Evolutionary conservation across 192 early-diverging fungal species (phyloP).

Genomic region (Powellomyces hirtus): DNA sequence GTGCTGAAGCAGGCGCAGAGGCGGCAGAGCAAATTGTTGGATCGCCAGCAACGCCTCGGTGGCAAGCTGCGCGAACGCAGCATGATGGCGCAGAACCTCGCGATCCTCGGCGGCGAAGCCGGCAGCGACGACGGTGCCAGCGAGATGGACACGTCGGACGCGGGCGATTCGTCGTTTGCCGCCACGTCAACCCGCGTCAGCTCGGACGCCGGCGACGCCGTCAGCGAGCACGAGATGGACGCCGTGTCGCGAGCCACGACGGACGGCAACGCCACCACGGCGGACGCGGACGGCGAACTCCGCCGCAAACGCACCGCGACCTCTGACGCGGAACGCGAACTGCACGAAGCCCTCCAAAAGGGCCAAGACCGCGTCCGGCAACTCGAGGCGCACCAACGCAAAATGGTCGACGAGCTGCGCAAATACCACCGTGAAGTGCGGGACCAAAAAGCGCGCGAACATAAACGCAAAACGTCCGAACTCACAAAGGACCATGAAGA

Average conservation of each 20-base stretch:
- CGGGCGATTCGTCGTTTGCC: conserved; percentile 16
- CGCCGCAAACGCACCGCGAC: conserved; percentile 14
- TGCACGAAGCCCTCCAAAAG: conserved; percentile 19
- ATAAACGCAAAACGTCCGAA: conserved; percentile 28
- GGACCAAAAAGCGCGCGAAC: conserved; percentile 26
- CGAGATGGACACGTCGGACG: conserved; percentile 22
- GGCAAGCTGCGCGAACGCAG: conserved; percentile 13
- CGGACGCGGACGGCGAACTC: conserved; percentile 7
- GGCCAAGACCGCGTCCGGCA: conserved; percentile 19
- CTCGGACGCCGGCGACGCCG: background rate
- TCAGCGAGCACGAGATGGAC: conserved; percentile 2
- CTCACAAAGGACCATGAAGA: conserved; percentile 30
- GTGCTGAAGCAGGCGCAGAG: conserved; percentile 25
- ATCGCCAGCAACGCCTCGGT: conserved; percentile 27
- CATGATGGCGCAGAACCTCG: conserved; percentile 6
- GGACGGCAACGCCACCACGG: conserved; percentile 9
- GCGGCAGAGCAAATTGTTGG: conserved; percentile 32
- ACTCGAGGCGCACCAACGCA: conserved; percentile 5
- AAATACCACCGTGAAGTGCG: conserved; percentile 15
- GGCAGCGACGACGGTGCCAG: conserved; percentile 11
- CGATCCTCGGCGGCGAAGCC: conserved; percentile 22
- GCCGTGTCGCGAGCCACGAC: background rate
- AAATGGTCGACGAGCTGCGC: conserved; percentile 25
- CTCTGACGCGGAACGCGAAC: conserved; percentile 17
- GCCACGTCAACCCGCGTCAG: conserved; percentile 13